Evolutionary conservation across 148 eudicot genomes (phyloP), one percentile per base, ranked within the genome.

Genomic region (Arctostaphylos glauca): DNA sequence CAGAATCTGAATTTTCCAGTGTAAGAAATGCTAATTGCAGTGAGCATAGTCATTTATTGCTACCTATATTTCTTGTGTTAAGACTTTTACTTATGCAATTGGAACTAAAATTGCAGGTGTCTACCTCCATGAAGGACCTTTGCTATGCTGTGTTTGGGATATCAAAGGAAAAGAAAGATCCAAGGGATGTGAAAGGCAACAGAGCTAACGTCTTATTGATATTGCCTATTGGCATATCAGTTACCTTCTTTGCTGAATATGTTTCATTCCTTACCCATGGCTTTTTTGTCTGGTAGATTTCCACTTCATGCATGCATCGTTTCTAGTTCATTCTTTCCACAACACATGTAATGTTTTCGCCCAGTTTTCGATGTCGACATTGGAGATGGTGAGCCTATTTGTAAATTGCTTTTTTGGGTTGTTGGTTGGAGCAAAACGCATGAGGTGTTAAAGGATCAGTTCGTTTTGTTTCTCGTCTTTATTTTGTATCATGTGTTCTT

Each of bases 391-490:
- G 88, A 89, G 86, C 98, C 99, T 64, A 86, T 91, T 54, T 98
- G 99, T 47, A 96, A 93, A 86, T 86, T 96, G 85, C 99, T 98
- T n/a, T 94, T 96, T n/a, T n/a, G n/a, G n/a, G n/a, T n/a, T n/a
- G n/a, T n/a, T n/a, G n/a, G n/a, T n/a, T n/a, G n/a, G n/a, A n/a
- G n/a, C n/a, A n/a, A n/a, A n/a, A n/a, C n/a, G n/a, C n/a, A n/a
- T n/a, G n/a, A n/a, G n/a, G n/a, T n/a, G n/a, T n/a, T n/a, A n/a
- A n/a, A n/a, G n/a, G n/a, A n/a, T n/a, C n/a, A n/a, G n/a, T n/a
- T n/a, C n/a, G n/a, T n/a, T n/a, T n/a, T n/a, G n/a, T n/a, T n/a
- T n/a, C n/a, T n/a, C n/a, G n/a, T n/a, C n/a, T n/a, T n/a, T n/a
- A n/a, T n/a, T n/a, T n/a, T n/a, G n/a, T n/a, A n/a, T n/a, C n/a